Conservation (phyloP, 1,139 yeast species). For the Saccharomyces hybrid region DNA sequence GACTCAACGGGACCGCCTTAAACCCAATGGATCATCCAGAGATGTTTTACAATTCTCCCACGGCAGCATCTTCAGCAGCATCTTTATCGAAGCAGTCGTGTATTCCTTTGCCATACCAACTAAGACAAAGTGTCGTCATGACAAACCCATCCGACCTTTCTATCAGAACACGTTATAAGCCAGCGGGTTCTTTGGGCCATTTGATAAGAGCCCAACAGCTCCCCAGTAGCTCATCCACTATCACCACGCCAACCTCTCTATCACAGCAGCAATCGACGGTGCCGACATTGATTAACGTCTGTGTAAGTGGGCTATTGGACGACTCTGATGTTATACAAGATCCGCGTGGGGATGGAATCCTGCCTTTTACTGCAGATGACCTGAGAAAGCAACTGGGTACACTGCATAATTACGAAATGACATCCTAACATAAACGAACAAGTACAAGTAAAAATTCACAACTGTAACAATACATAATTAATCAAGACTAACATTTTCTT, state of each 20-base stretch:
- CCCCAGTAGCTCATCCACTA: background rate
- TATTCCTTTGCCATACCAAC: constrained; percentile 35
- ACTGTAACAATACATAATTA: background rate
- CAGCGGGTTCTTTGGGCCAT: constrained; percentile 51
- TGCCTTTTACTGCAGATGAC: constrained; percentile 32
- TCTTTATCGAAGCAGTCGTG: constrained; percentile 16
- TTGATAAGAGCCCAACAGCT: constrained; percentile 7
- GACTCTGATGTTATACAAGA: constrained; percentile 20
- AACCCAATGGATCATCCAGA: constrained; percentile 28
- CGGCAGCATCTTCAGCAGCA: constrained; percentile 6
- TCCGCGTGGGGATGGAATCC: constrained; percentile 20
- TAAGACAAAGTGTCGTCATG: constrained; percentile 65
- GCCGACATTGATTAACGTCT: constrained; percentile 5
- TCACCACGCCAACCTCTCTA: background rate
- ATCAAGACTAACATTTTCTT: background rate
- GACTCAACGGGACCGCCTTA: constrained; percentile 16
- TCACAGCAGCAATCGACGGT: background rate
- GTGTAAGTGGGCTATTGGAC: constrained; percentile 26
- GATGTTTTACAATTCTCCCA: constrained; percentile 15
- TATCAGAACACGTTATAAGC: constrained; percentile 49
- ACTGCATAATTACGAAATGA: constrained; percentile 26
- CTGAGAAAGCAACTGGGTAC: constrained; percentile 34
- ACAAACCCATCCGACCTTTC: constrained; percentile 60
- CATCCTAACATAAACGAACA: constrained; percentile 7
- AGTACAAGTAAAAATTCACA: background rate